A percentile compares a stretch with the other conserved stretches of the same genome.
phyloP scores from a whole-genome alignment of 768 basidiomycete genomes.

The Kwoniella botswanensis region DNA sequence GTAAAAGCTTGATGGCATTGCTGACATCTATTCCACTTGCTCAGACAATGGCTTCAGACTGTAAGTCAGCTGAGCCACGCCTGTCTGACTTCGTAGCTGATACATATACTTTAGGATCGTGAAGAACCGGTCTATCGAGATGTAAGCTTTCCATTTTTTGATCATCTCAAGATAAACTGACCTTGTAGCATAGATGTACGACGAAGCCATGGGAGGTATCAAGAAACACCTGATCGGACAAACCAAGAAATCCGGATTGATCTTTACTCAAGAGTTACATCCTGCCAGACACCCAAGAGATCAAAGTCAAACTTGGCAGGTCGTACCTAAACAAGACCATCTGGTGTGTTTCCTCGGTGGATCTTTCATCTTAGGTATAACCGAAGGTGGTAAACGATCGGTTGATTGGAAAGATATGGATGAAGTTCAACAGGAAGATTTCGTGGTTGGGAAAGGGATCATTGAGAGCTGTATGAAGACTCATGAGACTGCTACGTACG shows the following conservation, averaged over 20 bases:
- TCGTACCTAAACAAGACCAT: slow-evolving; percentile 90
- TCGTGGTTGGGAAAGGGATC: slow-evolving; percentile 78
- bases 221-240: slow-evolving; percentile 73
- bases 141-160: slow-evolving; percentile 60
- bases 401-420: slow-evolving; percentile 66
- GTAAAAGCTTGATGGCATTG: too few relatives aligned
- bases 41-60: slow-evolving; percentile 83
- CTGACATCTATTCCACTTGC: slow-evolving; percentile 28
- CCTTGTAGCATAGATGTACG: slow-evolving; percentile 73
- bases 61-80: slow-evolving; percentile 58
- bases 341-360: slow-evolving; percentile 94
- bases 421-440: slow-evolving; percentile 71
- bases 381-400: slow-evolving; percentile 56
- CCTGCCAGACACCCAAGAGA: slow-evolving; percentile 62
- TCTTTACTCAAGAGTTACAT: slow-evolving; percentile 81
- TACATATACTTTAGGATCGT: slow-evolving; percentile 60
- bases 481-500: slow-evolving; percentile 80
- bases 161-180: slow-evolving; percentile 6
- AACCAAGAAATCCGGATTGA: slow-evolving; percentile 66
- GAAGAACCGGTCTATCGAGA: slow-evolving; percentile 78
- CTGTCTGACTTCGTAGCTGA: slow-evolving; percentile 6
- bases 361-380: slow-evolving; percentile 87
- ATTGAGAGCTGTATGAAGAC: slow-evolving; percentile 76
- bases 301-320: slow-evolving; percentile 64
- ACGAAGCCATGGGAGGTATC: slow-evolving; percentile 79